Conservation (phyloP, 139 green algal genomes). For the Tetradesmus lagerheimii region DNA sequence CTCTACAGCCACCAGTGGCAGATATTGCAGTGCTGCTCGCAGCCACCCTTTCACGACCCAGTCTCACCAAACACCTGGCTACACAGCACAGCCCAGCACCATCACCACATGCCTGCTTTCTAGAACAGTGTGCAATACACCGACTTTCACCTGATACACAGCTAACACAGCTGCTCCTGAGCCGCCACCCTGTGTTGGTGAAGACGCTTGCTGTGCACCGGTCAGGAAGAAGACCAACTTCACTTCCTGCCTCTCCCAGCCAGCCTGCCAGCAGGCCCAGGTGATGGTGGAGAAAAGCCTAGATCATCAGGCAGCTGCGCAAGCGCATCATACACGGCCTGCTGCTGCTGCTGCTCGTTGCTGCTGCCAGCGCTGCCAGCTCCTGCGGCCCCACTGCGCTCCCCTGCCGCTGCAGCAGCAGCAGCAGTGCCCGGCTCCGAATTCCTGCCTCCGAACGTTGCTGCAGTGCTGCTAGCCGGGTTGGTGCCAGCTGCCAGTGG, state of each 20-base stretch:
- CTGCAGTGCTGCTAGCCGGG: not conserved
- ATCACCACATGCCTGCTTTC: no score
- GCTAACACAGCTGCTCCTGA: no score
- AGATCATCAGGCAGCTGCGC: slow-evolving; percentile 19
- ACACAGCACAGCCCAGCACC: no score
- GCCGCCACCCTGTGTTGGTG: no score
- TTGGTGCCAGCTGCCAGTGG: not conserved
- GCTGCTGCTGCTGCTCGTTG: not conserved
- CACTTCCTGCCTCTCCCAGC: not conserved
- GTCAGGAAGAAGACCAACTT: no score
- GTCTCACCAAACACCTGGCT: no score
- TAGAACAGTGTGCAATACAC: no score
- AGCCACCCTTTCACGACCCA: no score
- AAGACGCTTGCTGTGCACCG: no score
- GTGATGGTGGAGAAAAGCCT: slow-evolving; percentile 10
- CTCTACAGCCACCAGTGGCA: no score
- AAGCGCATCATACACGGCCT: not conserved
- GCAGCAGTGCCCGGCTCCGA: not conserved
- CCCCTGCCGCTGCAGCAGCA: not conserved
- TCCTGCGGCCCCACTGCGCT: not conserved
- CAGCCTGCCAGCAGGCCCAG: not conserved
- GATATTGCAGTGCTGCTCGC: no score
- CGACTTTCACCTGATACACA: no score
- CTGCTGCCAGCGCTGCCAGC: not conserved
- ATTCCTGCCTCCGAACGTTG: not conserved